phyloP scores from a whole-genome alignment of 2,329 filamentous ascomycete species.

The Fusarium stilboides region DNA sequence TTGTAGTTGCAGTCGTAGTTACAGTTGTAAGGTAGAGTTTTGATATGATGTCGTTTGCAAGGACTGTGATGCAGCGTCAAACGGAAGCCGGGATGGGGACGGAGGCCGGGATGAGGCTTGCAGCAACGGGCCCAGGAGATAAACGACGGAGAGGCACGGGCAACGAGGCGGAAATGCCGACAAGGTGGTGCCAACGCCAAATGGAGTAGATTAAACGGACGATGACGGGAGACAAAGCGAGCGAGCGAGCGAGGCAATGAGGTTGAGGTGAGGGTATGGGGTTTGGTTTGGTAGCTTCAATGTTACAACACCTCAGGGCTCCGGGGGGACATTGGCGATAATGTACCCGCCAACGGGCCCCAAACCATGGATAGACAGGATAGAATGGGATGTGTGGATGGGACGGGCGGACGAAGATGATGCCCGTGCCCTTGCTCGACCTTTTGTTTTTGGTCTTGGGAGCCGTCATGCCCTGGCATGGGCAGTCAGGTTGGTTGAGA shows the following conservation, averaged over 20 bases:
- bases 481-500: constrained; percentile 23
- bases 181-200: constrained; percentile 42
- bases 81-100: constrained; percentile 38
- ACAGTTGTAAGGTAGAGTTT: constrained; percentile 27
- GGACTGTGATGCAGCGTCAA: constrained; percentile 32
- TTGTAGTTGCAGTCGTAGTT: constrained; percentile 17
- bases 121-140: constrained; percentile 43
- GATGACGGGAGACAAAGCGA: constrained; percentile 46
- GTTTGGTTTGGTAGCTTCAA: constrained; percentile 43
- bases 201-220: constrained; percentile 45
- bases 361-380: constrained; percentile 20
- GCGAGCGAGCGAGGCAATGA: constrained; percentile 34
- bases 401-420: constrained; percentile 30
- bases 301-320: constrained; percentile 42
- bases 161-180: constrained; percentile 47
- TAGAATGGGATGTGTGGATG: constrained; percentile 13
- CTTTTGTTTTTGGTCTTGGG: constrained; percentile 26
- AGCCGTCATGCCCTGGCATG: constrained; percentile 48
- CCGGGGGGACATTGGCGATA: constrained; percentile 47
- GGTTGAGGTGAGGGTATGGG: constrained; percentile 21
- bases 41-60: constrained; percentile 45
- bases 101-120: constrained; percentile 44
- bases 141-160: constrained; percentile 44
- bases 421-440: constrained; percentile 39
- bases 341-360: constrained; percentile 46